These are phyloP conservation scores for Durio zibethinus DNA, from an alignment of 345 rosid species.

Conservation along the genomic window DNA sequence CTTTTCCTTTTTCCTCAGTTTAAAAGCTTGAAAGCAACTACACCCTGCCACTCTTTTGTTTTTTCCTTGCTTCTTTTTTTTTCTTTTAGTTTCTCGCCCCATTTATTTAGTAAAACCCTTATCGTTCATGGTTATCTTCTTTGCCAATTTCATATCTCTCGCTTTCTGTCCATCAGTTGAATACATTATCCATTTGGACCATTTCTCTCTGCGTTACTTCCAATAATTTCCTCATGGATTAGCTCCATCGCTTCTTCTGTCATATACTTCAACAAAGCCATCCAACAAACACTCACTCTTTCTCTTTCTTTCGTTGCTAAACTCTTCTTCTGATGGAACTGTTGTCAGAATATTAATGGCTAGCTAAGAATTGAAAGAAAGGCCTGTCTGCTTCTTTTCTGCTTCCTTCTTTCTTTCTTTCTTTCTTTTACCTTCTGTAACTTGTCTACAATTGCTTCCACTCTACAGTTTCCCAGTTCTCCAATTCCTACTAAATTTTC, in stretches of 20 bases:
- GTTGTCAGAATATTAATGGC: constrained; percentile 19
- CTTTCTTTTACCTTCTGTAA: neutral
- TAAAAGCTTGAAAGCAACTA: constrained; percentile 49
- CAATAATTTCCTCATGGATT: neutral
- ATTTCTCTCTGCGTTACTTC: neutral
- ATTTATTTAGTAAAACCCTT: no score
- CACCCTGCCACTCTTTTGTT: constrained; percentile 54
- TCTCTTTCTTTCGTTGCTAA: neutral
- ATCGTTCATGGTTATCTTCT: constrained; percentile 29
- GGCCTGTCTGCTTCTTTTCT: neutral
- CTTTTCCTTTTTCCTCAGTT: constrained; percentile 10
- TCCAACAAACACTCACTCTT: neutral
- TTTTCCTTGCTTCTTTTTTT: constrained; percentile 37
- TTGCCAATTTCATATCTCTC: constrained; percentile 11
- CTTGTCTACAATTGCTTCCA: neutral
- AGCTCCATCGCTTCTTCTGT: neutral
- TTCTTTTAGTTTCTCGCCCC: neutral
- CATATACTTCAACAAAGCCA: neutral
- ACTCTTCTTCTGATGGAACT: neutral
- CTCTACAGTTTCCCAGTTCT: constrained; percentile 8
- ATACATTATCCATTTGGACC: constrained; percentile 37
- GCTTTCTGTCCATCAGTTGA: constrained; percentile 12
- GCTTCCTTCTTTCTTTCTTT: neutral
- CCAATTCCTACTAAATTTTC: constrained; percentile 15
- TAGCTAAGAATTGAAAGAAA: constrained; percentile 7